Evolutionary conservation across 805 yeast genomes (phyloP).

Genomic region (Yarrowia sp.): DNA sequence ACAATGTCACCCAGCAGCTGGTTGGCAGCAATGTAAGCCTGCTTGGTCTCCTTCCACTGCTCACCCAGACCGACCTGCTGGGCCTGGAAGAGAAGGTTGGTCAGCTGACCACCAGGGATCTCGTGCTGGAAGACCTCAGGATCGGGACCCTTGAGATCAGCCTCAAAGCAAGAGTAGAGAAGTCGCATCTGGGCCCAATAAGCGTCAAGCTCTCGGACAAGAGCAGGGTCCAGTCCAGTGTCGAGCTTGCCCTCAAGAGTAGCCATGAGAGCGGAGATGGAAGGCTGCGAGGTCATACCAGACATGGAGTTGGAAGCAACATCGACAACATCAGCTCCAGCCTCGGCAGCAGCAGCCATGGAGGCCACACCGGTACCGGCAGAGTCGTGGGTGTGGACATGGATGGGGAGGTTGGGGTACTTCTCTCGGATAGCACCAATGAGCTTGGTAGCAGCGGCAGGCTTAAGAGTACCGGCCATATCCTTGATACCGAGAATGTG

Average conservation of each 20-base stretch:
- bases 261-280: conserved; percentile 87
- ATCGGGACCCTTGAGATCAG: conserved; percentile 98
- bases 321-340: conserved; percentile 98
- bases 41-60: conserved; percentile 95
- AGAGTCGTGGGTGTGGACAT: conserved; percentile 98
- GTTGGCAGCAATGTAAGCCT: conserved; percentile 90
- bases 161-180: conserved; percentile 94
- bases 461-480: conserved; percentile 99
- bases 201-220: conserved; percentile 79
- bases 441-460: conserved; percentile 82
- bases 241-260: conserved; percentile 83
- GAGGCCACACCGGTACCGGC: conserved; percentile 99
- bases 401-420: conserved; percentile 94
- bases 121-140: conserved; percentile 98
- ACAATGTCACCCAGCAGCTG: conserved; percentile 90
- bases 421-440: conserved; percentile 76
- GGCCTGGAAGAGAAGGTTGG: conserved; percentile 97
- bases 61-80: conserved; percentile 97
- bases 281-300: conserved; percentile 98
- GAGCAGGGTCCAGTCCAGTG: conserved; percentile 62
- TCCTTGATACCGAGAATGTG: conserved; percentile 97
- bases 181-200: conserved; percentile 99
- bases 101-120: conserved; percentile 99
- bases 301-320: conserved; percentile 97
- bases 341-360: conserved; percentile 87